Evolutionary conservation across 331 rosid species (phyloP).

Genomic region (Telfairia occidentalis): DNA sequence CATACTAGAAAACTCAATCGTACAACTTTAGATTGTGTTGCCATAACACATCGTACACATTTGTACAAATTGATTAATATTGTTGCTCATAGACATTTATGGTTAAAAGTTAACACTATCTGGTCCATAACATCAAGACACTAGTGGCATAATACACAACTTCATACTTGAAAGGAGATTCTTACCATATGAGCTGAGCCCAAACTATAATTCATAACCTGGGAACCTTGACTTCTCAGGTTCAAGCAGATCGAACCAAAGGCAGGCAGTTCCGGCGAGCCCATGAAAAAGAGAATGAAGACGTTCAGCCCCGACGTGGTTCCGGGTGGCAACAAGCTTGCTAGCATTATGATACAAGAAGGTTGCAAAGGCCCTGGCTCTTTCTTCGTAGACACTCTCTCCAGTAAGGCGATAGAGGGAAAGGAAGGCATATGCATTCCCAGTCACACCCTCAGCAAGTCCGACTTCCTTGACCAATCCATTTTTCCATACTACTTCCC

Average conservation of each 20-base stretch:
- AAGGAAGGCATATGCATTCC: slow-evolving; percentile 74
- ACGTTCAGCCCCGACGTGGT: slow-evolving; percentile 17
- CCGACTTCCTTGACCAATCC: slow-evolving; percentile 76
- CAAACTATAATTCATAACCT: slow-evolving; percentile 49
- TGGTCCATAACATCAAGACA: neutral
- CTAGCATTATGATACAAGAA: slow-evolving; percentile 46
- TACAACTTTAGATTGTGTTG: neutral
- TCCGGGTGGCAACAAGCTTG: slow-evolving; percentile 15
- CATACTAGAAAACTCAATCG: neutral
- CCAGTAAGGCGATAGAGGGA: slow-evolving; percentile 60
- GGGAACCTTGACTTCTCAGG: slow-evolving; percentile 63
- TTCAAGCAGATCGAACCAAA: slow-evolving; percentile 65
- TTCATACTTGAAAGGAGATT: neutral
- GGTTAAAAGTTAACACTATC: neutral
- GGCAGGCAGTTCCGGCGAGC: slow-evolving; percentile 71
- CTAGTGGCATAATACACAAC: neutral
- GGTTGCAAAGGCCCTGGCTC: slow-evolving; percentile 63
- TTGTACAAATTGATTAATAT: neutral
- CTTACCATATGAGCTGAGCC: neutral
- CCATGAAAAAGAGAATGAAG: slow-evolving; percentile 72
- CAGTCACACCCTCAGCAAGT: slow-evolving; percentile 78
- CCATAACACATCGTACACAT: neutral
- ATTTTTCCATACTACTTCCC: slow-evolving; percentile 88
- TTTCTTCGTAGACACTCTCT: slow-evolving; percentile 53
- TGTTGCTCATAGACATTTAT: neutral